Evolutionary conservation across 2,329 filamentous ascomycete genomes (phyloP), one percentile per base, ranked within the genome.

Genomic region (Aspergillus japonicus): DNA sequence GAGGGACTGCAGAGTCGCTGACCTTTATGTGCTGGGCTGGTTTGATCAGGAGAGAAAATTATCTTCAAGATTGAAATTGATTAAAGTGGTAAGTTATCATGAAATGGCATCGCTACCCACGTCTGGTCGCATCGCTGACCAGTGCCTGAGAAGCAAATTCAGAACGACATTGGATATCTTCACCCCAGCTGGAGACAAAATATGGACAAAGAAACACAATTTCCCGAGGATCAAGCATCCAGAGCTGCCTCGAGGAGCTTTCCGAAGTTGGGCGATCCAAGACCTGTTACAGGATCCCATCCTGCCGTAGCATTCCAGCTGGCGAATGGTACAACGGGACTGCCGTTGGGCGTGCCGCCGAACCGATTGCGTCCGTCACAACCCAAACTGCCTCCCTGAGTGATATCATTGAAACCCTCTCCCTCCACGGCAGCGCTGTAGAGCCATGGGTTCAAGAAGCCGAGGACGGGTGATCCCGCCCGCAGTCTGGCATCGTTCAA

Each of bases 371-470:
- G 66, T 0, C 80, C 80, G 33, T 75, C 76, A 64, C 81, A 83
- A 10, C 81, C 81, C 0, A 64, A 75, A 39, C 79, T 82, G 6
- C 77, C 79, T 16, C 81, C 82, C 11, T 71, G 60, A 3, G 76
- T 75, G 55, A 83, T 81, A 61, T 83, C 82, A 31, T 77, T 83
- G 50, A 84, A 66, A 2, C 75, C 79, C 8, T 70, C 63, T 2
- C 75, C 79, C 8, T 70, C 63, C 59, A 70, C 68, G 3, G 74
- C 80, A 21, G 67, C 66, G 24, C 70, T 71, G 68, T 87, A 88
- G 5, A 87, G 68, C 82, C 83, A 86, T 0, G 85, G 85, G 66
- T 88, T 87, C 50, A 87, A 62, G 74, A 85, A 87, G 0, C 85
- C 85, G 48, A 87, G 72, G 0, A 78, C 71, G 0, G 79, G 68